Conservation (phyloP, 495 filamentous ascomycete species). For the Neurospora tetraspora region DNA sequence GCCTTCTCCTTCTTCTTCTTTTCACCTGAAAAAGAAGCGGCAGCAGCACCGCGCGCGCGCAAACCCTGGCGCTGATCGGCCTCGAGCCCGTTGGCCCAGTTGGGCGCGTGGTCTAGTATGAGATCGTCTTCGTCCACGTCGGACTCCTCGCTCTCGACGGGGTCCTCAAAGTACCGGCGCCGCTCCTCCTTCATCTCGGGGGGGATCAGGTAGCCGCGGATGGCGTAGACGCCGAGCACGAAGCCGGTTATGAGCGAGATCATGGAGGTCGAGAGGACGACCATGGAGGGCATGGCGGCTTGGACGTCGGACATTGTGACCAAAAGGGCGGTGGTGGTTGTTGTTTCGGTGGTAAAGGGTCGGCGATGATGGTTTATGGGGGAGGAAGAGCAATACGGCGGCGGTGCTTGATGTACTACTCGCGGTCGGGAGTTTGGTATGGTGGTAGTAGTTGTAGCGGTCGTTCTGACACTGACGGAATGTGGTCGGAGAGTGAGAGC, state of each 20-base stretch:
- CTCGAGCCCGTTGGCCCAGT: conserved; percentile 43
- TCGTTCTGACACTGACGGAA: background rate
- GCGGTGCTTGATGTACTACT: background rate
- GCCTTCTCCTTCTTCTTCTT: conserved; percentile 4
- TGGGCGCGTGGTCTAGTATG: conserved; percentile 48
- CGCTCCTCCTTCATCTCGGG: conserved; percentile 30
- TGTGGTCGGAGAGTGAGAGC: background rate
- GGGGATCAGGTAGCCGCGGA: conserved; percentile 40
- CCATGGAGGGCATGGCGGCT: conserved; percentile 2
- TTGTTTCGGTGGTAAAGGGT: background rate
- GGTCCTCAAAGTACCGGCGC: conserved; percentile 22
- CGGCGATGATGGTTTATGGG: background rate
- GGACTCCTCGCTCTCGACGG: conserved; percentile 40
- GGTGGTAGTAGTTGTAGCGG: background rate
- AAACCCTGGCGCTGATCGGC: conserved; percentile 41
- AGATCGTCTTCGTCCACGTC: conserved; percentile 43
- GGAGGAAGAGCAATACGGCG: too few relatives aligned
- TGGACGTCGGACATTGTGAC: conserved; percentile 4
- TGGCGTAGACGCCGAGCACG: conserved; percentile 41
- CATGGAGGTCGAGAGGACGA: conserved; percentile 53
- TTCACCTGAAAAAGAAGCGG: conserved; percentile 1
- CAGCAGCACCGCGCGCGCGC: conserved; percentile 11
- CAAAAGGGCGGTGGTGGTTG: background rate
- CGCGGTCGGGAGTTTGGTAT: background rate
- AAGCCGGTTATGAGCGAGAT: conserved; percentile 56